Base-by-base conservation (phyloP, 768 basidiomycete genomes). In the Psilocybe azurescens region DNA sequence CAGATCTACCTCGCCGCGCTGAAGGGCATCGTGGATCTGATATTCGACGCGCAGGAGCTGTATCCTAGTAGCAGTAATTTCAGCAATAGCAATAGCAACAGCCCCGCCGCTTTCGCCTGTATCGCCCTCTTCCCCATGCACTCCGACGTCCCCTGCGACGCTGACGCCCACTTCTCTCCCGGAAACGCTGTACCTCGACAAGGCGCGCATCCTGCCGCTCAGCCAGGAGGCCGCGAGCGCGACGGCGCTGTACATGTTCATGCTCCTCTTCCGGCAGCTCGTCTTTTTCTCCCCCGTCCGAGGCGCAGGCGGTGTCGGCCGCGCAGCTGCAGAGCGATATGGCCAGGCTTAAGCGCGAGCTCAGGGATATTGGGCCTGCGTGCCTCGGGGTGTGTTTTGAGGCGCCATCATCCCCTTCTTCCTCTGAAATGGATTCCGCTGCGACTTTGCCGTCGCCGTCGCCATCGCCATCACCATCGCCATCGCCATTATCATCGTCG, bases 141-240 rank as follows among this genome's bases (percentile, higher is more conserved):
- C 72, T 6, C 58, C 64, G 29, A 65, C 72, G 2, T 67, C 68
- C 13, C 68, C 74, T 56, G 69, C 66, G 9, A 74, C 81, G 10
- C 77, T 5, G 18, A 44, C 62, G 24, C 61, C 62, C 14, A 63
- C 63, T 69, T 69, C 67, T 29, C 74, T 80, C n/a, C 93, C 89
- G 5, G 94, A 95, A 77, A 93, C 93, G 3, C 79, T 88, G 3
- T 91, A 91, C 73, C 86, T 96, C 56, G 94, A 95, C 77, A 85
- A 82, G 60, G 77, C 84, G 47, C 90, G 94, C 30, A 78, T 95
- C 10, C 73, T 82, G 28, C 80, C 81, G 24, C 83, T 94, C 63
- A 84, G 84, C 66, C 79, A 85, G 46, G 95, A 97, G 62, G 88
- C 89, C 0, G 82, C 86, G 30, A 94, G 96, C 67, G 79, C 89